A percentile compares a stretch with the other conserved stretches of the same genome.
Evolutionary conservation across 2,329 filamentous ascomycete genomes (phyloP).

Genomic region (Pseudogymnoascus sp.): DNA sequence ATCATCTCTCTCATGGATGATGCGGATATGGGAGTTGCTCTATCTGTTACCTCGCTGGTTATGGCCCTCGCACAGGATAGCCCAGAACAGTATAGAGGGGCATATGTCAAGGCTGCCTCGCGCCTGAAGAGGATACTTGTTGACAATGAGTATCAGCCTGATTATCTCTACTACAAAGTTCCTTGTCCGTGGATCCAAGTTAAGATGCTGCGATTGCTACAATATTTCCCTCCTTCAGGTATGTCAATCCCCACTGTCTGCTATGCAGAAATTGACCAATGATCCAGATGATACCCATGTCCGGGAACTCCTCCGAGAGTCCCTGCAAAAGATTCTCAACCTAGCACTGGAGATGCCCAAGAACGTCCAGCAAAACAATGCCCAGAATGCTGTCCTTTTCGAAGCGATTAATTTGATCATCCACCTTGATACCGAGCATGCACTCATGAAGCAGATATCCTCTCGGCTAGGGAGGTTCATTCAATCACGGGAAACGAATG

Average conservation of each 20-base stretch:
- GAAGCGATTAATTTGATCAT: constrained; percentile 98
- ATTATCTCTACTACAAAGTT: constrained; percentile 99
- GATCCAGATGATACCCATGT: constrained; percentile 77
- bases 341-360: constrained; percentile 88
- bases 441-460: constrained; percentile 93
- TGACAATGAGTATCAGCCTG: constrained; percentile 77
- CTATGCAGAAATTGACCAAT: not conserved
- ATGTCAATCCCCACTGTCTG: constrained; percentile 26
- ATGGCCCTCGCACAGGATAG: constrained; percentile 93
- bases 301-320: constrained; percentile 83
- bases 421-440: constrained; percentile 89
- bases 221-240: constrained; percentile 95
- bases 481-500: constrained; percentile 92
- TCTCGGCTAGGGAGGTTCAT: constrained; percentile 88
- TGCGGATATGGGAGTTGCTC: constrained; percentile 80
- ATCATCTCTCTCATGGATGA: constrained; percentile 99
- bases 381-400: constrained; percentile 94
- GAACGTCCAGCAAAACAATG: constrained; percentile 98
- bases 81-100: constrained; percentile 86
- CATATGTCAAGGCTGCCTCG: constrained; percentile 87
- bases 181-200: constrained; percentile 98
- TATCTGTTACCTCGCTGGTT: constrained; percentile 91
- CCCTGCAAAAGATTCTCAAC: constrained; percentile 83
- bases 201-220: constrained; percentile 81
- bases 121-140: constrained; percentile 83